Evolutionary conservation across 768 basidiomycete species (phyloP).

Genomic region (Leccinum barrowsii): DNA sequence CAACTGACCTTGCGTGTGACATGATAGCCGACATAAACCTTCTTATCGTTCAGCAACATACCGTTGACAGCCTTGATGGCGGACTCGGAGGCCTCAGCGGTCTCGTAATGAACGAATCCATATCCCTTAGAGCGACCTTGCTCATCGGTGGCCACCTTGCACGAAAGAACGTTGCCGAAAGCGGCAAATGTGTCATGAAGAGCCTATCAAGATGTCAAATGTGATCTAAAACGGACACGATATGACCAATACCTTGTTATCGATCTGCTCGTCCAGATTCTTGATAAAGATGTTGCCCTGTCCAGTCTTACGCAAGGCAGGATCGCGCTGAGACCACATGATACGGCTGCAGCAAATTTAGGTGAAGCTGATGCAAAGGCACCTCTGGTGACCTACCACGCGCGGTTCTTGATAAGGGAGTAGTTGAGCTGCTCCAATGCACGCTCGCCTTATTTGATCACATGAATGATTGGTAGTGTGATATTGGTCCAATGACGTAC

Average conservation of each 20-base stretch:
- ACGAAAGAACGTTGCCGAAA: conserved; percentile 97
- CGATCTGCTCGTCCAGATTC: conserved; percentile 94
- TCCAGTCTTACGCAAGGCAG: conserved; percentile 97
- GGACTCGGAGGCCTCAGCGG: conserved; percentile 89
- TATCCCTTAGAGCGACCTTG: conserved; percentile 95
- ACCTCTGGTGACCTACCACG: conserved; percentile 60
- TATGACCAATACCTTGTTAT: conserved; percentile 74
- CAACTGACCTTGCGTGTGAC: conserved; percentile 84
- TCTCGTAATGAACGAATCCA: conserved; percentile 99
- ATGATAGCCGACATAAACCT: conserved; percentile 97
- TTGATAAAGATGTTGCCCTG: conserved; percentile 99
- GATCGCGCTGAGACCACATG: conserved; percentile 99
- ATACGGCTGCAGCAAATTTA: conserved; percentile 64
- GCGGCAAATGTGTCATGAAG: conserved; percentile 99
- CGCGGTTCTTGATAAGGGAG: conserved; percentile 95
- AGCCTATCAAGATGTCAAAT: conserved; percentile 50
- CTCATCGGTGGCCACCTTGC: conserved; percentile 98
- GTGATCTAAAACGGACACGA: background rate
- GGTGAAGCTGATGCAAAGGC: background rate
- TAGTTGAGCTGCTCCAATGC: conserved; percentile 99
- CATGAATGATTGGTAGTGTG: background rate
- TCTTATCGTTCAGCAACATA: conserved; percentile 99
- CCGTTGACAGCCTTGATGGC: conserved; percentile 99
- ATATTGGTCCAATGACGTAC: conserved; percentile 40
- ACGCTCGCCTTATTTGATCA: conserved; percentile 69